phyloP scores from a whole-genome alignment of 1,139 yeast genomes.

The Geotrichum klebahnii region DNA sequence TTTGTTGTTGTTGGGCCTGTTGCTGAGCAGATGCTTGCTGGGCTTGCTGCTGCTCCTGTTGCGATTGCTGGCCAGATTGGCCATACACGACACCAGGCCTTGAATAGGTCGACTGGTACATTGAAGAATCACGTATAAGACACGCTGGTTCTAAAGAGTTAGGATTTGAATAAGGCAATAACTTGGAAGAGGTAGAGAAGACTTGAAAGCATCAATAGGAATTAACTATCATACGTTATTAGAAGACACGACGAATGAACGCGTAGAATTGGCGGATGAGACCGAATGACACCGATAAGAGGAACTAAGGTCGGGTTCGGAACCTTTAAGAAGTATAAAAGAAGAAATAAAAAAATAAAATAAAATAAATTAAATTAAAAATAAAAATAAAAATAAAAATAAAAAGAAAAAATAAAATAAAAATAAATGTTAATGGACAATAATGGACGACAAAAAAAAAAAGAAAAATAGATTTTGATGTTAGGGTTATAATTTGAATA shows the following conservation, averaged over 20 bases:
- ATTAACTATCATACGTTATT: too few species aligned
- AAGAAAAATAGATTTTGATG: background rate
- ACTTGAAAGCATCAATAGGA: background rate
- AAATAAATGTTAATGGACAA: background rate
- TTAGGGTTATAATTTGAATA: too few species aligned
- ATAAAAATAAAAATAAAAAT: background rate
- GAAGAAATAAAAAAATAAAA: background rate
- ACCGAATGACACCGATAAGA: too few species aligned
- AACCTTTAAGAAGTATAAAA: background rate
- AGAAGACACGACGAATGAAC: too few species aligned
- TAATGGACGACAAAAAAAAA: background rate
- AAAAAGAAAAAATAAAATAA: constrained; percentile 2
- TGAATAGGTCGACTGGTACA: constrained; percentile 2
- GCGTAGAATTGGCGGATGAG: too few species aligned
- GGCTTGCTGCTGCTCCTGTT: constrained; percentile 1
- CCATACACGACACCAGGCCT: background rate
- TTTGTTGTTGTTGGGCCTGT: background rate
- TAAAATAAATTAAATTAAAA: background rate
- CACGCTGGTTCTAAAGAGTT: background rate
- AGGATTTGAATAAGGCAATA: background rate
- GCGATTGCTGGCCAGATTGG: background rate
- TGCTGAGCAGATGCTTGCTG: background rate
- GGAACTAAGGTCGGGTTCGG: background rate
- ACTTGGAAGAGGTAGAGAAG: background rate
- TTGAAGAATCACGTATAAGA: background rate